Percentiles rank a stretch among this genome's conserved stretches.
phyloP scores from a whole-genome alignment of 2,329 filamentous ascomycete genomes.

The Alternaria viburni region DNA sequence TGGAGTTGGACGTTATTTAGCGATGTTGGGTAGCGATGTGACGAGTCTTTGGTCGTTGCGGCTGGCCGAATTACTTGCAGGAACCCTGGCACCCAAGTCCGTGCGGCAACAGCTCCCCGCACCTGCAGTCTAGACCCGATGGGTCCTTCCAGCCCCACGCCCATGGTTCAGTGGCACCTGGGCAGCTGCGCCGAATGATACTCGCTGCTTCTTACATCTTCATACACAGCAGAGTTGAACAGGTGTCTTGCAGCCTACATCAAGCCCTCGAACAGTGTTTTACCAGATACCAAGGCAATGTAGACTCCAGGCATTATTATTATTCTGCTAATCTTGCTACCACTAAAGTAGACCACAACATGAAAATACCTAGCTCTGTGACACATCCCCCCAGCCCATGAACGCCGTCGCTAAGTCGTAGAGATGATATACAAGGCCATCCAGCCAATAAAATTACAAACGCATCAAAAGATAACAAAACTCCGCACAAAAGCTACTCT shows the following conservation, averaged over 20 bases:
- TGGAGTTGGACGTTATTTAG: not conserved
- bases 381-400: not conserved
- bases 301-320: not conserved
- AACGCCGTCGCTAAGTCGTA: not conserved
- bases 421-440: not conserved
- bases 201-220: not conserved
- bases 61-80: conserved; percentile 8
- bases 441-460: not conserved
- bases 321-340: not conserved
- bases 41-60: not conserved
- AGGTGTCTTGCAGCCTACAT: not conserved
- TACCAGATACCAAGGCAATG: not conserved
- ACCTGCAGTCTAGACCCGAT: conserved; percentile 6
- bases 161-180: not conserved
- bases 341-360: not conserved
- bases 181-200: rapidly evolving
- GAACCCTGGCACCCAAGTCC: conserved; percentile 4
- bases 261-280: not conserved
- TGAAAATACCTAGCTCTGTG: not conserved
- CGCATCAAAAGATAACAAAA: not conserved
- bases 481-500: not conserved
- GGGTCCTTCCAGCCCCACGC: not conserved
- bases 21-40: not conserved
- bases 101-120: conserved; percentile 11
- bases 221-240: not conserved